phyloP scores from a whole-genome alignment of 2,329 filamentous ascomycete species.

The Aaosphaeria arxii region DNA sequence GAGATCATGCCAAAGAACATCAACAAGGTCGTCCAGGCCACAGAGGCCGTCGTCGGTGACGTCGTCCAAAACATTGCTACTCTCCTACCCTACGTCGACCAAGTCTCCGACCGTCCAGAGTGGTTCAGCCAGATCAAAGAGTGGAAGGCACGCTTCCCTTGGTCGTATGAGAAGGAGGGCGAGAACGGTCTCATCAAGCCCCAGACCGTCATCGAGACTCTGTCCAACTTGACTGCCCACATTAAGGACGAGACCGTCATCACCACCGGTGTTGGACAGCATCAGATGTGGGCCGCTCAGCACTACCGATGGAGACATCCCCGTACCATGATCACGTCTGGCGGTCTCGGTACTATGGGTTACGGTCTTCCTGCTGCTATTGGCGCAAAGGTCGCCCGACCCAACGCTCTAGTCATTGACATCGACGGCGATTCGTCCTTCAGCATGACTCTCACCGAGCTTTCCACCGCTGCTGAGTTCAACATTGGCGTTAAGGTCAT shows the following conservation, averaged over 20 bases:
- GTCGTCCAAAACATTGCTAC: constrained; percentile 73
- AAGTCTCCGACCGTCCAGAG: constrained; percentile 65
- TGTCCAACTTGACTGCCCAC: constrained; percentile 77
- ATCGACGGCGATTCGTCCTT: constrained; percentile 99
- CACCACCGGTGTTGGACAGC: constrained; percentile 90
- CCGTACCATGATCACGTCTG: constrained; percentile 92
- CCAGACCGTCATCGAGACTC: constrained; percentile 85
- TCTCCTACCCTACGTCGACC: constrained; percentile 70
- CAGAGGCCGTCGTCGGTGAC: constrained; percentile 91
- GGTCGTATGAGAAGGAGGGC: constrained; percentile 77
- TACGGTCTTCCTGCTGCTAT: constrained; percentile 93
- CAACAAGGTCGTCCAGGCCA: constrained; percentile 98
- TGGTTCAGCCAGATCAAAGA: constrained; percentile 88
- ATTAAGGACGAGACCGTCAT: constrained; percentile 85
- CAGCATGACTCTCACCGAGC: constrained; percentile 96
- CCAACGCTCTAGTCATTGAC: constrained; percentile 84
- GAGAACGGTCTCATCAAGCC: constrained; percentile 84
- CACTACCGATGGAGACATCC: constrained; percentile 94
- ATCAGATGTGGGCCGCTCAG: constrained; percentile 98
- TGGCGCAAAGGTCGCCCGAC: constrained; percentile 82
- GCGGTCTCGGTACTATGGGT: constrained; percentile 94
- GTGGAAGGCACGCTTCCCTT: constrained; percentile 92
- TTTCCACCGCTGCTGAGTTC: constrained; percentile 90
- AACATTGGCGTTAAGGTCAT: constrained; percentile 96
- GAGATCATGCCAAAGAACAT: constrained; percentile 99